phyloP scores from a whole-genome alignment of 768 basidiomycete species.

The Mycena kentingensis region DNA sequence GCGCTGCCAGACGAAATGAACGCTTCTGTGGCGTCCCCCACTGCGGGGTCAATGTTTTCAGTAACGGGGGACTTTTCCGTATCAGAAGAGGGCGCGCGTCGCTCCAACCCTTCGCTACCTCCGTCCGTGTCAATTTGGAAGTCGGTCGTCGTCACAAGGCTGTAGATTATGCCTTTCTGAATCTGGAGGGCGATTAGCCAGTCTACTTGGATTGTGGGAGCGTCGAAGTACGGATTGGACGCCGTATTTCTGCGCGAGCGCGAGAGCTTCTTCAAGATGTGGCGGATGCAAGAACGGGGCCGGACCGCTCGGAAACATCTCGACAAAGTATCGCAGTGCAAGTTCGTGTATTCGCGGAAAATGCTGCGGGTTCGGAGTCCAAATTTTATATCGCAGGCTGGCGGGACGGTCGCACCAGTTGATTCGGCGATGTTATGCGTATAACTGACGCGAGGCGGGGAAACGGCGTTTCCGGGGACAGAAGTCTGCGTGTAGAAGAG shows the following conservation, averaged over 20 bases:
- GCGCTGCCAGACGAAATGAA: slow-evolving; percentile 22
- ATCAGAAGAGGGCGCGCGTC: slow-evolving; percentile 3
- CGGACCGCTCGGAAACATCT: slow-evolving; percentile 53
- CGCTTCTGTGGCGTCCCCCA: slow-evolving; percentile 12
- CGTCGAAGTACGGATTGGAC: slow-evolving; percentile 48
- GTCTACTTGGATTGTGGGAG: neutral
- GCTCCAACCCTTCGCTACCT: slow-evolving; percentile 6
- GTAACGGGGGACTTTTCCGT: slow-evolving; percentile 2
- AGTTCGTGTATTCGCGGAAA: slow-evolving; percentile 53
- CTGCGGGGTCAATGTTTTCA: slow-evolving; percentile 5
- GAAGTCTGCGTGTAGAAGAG: slow-evolving; percentile 45
- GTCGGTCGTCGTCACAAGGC: slow-evolving; percentile 58
- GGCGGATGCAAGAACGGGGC: slow-evolving; percentile 44
- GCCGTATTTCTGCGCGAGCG: slow-evolving; percentile 49
- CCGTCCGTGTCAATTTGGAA: slow-evolving; percentile 46
- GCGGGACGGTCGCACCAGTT: slow-evolving; percentile 36
- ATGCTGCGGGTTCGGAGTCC: slow-evolving; percentile 27
- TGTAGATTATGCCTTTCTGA: slow-evolving; percentile 66
- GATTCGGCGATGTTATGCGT: slow-evolving; percentile 55
- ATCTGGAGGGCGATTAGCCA: slow-evolving; percentile 48
- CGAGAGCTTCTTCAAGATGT: slow-evolving; percentile 54
- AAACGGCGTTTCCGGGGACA: slow-evolving; percentile 47
- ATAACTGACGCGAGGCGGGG: slow-evolving; percentile 53
- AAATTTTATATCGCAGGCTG: neutral
- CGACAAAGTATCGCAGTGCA: slow-evolving; percentile 44